Evolutionary conservation across 176 grass and related monocot species (phyloP), one percentile per base, ranked within the genome.

Genomic region (Thalia dealbata): DNA sequence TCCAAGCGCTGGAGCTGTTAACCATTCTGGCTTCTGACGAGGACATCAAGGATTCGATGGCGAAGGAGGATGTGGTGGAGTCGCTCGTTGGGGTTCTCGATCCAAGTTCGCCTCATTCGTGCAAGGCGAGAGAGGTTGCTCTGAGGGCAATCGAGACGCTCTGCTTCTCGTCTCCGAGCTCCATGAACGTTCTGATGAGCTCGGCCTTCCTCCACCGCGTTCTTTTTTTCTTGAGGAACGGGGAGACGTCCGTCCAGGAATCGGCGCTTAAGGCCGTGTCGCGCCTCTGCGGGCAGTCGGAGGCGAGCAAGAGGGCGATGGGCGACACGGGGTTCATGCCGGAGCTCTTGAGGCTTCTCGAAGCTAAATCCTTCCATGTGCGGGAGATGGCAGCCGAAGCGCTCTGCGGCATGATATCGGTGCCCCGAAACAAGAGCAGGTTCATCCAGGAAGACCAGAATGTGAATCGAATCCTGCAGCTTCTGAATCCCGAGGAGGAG

Each of bases 301-400:
- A 92, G 50, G 83, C 82, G 63, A 64, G 77, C 6, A 99, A 74
- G 78, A 91, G 84, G 60, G 80, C 84, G n/a, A 83, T 93, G 81
- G 95, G 95, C 28, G 79, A 88, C 64, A 79, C 78, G 28, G 87
- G 87, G 16, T 83, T 99, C 83, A 93, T 99, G 83, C 82, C 83
- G n/a, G 95, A 99, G 88, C 85, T 99, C 29, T 63, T 88, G 55
- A 13, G 16, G 61, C 65, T 88, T 69, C 80, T 99, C 7, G 79
- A 83, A 18, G 71, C 72, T 7, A 86, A 74, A 21, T 86, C 81
- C 1, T 25, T 82, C 6, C 81, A 93, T 62, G 71, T 78, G 42
- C 67, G 87, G 22, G 95, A 99, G 70, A 56, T 85, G 76, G 90
- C 87, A 0, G 95, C 90, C 14, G 95, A 99, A 79, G 79, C 85